A percentile compares a stretch with the other conserved stretches of the same genome.
These are phyloP conservation scores for Dothideomycetes sp. DNA, from an alignment of 2,329 filamentous ascomycete genomes.

Conservation along the genomic window DNA sequence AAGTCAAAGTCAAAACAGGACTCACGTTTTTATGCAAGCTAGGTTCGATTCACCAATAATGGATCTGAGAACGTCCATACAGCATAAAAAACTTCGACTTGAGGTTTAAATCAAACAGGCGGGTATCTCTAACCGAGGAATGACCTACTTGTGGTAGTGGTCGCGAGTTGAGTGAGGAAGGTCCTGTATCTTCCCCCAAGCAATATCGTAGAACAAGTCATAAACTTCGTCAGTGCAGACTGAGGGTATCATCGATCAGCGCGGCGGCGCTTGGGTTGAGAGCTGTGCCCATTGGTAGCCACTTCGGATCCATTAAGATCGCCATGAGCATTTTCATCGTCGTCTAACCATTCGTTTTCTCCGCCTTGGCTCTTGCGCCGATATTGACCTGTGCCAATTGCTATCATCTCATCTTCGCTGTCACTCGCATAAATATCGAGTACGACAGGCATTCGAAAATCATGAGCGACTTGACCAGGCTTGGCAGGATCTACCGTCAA, in stretches of 20 bases:
- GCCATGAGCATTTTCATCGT: conserved; percentile 32
- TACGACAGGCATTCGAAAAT: conserved; percentile 85
- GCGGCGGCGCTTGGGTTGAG: conserved; percentile 13
- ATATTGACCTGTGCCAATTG: conserved; percentile 69
- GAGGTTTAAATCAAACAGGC: no score
- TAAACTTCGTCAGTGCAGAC: no score
- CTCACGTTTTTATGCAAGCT: no score
- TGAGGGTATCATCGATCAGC: conserved; percentile 14
- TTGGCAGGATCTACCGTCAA: conserved; percentile 63
- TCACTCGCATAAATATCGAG: conserved; percentile 89
- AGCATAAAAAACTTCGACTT: no score
- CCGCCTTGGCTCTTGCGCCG: conserved; percentile 74
- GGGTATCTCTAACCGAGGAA: no score
- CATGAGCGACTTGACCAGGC: conserved; percentile 30
- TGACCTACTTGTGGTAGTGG: no score
- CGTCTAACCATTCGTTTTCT: conserved; percentile 56
- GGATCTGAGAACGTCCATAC: no score
- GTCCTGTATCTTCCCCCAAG: no score
- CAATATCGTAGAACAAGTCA: no score
- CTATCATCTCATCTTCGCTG: conserved; percentile 78
- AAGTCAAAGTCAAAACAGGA: no score
- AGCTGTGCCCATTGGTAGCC: conserved; percentile 13
- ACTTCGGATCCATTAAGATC: conserved; percentile 17
- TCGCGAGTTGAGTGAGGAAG: no score
- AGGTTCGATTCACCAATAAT: no score